Percentiles rank a stretch among this genome's conserved stretches.
Conservation (phyloP, 257 asterid species). For the Solanum lycopersicoides region DNA sequence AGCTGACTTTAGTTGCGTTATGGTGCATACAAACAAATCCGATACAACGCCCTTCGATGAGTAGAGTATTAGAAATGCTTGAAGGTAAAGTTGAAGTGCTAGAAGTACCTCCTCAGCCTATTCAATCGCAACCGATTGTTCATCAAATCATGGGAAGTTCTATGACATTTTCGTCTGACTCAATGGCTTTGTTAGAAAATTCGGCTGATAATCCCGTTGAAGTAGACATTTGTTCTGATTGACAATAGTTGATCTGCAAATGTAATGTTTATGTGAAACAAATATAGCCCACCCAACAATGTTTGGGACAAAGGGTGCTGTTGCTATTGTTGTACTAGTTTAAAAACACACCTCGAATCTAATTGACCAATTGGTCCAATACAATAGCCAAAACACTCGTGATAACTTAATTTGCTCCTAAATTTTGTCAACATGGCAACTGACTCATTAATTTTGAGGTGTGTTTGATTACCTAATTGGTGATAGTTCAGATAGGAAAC, state of each 20-base stretch:
- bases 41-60: neutral
- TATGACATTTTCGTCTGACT: neutral
- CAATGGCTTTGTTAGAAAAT: neutral
- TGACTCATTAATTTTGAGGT: too few relatives aligned
- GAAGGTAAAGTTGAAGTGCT: neutral
- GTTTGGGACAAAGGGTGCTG: neutral
- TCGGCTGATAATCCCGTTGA: neutral
- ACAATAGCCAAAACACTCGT: neutral
- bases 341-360: neutral
- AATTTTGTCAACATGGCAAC: too few relatives aligned
- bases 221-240: neutral
- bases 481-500: too few relatives aligned
- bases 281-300: neutral
- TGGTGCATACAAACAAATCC: neutral
- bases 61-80: neutral
- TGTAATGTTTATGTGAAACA: neutral
- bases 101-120: neutral
- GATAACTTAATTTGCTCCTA: neutral
- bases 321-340: neutral
- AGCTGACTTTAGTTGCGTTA: neutral
- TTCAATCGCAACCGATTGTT: neutral
- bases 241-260: neutral
- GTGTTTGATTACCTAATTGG: too few relatives aligned
- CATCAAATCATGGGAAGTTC: neutral
- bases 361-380: neutral